These are phyloP conservation scores for Colletotrichum gloeosporioides DNA, from an alignment of 2,329 filamentous ascomycete species.

Conservation along the genomic window DNA sequence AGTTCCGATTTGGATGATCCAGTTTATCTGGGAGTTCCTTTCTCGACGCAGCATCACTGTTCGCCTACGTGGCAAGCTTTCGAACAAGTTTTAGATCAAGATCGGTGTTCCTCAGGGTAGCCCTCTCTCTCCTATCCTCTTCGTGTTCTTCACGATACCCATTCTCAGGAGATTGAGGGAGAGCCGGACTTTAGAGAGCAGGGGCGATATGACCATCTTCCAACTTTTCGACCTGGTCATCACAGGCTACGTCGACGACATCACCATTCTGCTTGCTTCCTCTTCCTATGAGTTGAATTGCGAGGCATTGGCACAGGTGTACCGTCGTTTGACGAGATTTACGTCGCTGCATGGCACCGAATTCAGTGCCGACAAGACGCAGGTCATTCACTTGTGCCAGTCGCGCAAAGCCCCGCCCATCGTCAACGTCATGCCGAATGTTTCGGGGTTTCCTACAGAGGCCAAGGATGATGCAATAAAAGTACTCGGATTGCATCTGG, in stretches of 20 bases:
- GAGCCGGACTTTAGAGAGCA: neutral
- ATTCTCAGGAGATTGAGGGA: neutral
- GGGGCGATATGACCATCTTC: neutral
- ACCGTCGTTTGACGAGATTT: neutral
- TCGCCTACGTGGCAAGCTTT: neutral
- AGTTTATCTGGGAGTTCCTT: too few relatives aligned
- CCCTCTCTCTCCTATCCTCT: neutral
- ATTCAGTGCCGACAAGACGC: neutral
- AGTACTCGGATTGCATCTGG: too few relatives aligned
- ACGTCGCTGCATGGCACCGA: neutral
- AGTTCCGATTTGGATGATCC: too few relatives aligned
- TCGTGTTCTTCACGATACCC: neutral
- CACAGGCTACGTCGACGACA: neutral
- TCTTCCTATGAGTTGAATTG: neutral
- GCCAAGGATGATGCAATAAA: too few relatives aligned
- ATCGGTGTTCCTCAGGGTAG: neutral
- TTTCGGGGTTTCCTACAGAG: neutral
- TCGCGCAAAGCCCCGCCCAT: neutral
- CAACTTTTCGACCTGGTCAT: neutral
- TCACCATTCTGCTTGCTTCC: neutral
- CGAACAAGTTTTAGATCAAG: neutral
- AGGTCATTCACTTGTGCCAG: neutral
- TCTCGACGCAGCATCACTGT: too few relatives aligned
- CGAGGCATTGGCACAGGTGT: neutral
- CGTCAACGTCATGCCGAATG: neutral